These are phyloP conservation scores for Medicago truncatula DNA, from an alignment of 306 rosid genomes.

Conservation along the genomic window MtrunA17r5.0-ANR NC_053045.1:35531001-35531500, in stretches of 20 bases:
- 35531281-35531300: conserved; percentile 42
- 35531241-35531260: conserved; percentile 51
- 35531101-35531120: neutral
- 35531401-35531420: neutral
- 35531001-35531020: conserved; percentile 4
- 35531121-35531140: conserved; percentile 37
- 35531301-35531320: conserved; percentile 56
- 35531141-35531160: conserved; percentile 41
- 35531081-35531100: neutral
- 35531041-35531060: neutral
- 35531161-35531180: conserved; percentile 31
- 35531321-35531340: conserved; percentile 58
- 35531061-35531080: neutral
- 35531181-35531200: conserved; percentile 50
- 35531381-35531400: conserved; percentile 5
- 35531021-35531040: conserved; percentile 36
- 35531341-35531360: conserved; percentile 51
- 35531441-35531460: neutral
- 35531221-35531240: conserved; percentile 56
- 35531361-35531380: conserved; percentile 39
- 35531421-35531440: conserved; percentile 17
- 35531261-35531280: conserved; percentile 51
- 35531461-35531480: neutral
- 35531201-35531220: conserved; percentile 54
- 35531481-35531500: neutral